These are phyloP conservation scores for Starmerella vaccinii DNA, from an alignment of 805 yeast species.

Conservation along the genomic window DNA sequence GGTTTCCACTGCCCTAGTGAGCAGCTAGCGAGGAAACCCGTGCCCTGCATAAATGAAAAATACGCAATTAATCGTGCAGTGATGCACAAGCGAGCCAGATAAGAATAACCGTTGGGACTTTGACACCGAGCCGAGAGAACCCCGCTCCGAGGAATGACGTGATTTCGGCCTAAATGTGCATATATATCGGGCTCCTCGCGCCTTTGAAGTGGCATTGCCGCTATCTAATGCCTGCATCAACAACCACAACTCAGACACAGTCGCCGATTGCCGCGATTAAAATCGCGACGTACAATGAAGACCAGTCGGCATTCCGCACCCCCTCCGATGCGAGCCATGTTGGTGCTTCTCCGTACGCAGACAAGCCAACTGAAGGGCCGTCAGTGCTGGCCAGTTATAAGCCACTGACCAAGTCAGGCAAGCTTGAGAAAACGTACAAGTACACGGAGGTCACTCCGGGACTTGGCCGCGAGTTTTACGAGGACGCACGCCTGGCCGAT, in stretches of 20 bases:
- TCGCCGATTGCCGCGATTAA: background rate
- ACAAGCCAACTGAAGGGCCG: background rate
- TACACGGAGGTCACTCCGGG: constrained; percentile 13
- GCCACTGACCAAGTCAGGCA: constrained; percentile 5
- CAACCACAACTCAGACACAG: background rate
- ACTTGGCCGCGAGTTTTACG: constrained; percentile 10
- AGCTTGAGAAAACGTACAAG: constrained; percentile 10
- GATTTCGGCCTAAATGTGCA: too few species aligned
- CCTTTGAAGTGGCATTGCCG: too few species aligned
- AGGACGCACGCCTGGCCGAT: constrained; percentile 7
- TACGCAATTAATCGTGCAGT: too few species aligned
- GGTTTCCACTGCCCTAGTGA: too few species aligned
- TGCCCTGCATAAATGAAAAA: too few species aligned
- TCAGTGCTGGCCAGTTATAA: background rate
- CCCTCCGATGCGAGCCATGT: background rate
- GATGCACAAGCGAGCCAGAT: too few species aligned
- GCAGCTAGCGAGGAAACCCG: too few species aligned
- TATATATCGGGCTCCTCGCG: too few species aligned
- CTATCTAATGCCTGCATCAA: background rate
- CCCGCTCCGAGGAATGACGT: too few species aligned
- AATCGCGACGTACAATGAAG: background rate
- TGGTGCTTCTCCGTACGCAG: constrained; percentile 12
- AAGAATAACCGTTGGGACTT: too few species aligned
- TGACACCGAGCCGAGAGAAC: too few species aligned
- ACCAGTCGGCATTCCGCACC: background rate